These are phyloP conservation scores for Pythium periplocum DNA, from an alignment of 352 stramenopile genomes.

Conservation along the genomic window DNA sequence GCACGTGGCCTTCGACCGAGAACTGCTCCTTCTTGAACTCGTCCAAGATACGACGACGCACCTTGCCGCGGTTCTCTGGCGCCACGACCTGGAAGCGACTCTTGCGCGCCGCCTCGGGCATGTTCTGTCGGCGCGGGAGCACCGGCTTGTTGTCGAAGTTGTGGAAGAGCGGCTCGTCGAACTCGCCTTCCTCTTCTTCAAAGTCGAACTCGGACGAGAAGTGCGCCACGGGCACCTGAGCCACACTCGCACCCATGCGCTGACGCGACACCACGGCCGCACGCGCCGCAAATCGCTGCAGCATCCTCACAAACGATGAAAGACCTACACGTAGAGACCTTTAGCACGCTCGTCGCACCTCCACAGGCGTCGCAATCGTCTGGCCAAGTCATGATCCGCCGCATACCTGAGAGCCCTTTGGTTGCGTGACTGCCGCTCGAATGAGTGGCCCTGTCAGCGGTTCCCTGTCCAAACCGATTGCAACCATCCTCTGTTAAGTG, in stretches of 20 bases:
- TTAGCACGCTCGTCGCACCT: no score
- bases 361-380: no score
- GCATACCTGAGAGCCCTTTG: no score
- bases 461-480: no score
- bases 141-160: conserved; percentile 54
- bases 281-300: conserved; percentile 58
- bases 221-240: conserved; percentile 31
- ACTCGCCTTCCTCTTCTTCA: conserved; percentile 67
- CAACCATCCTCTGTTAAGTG: no score
- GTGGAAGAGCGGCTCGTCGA: conserved; percentile 60
- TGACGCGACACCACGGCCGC: conserved; percentile 23
- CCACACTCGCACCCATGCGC: not conserved
- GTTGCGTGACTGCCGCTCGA: no score
- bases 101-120: conserved; percentile 70
- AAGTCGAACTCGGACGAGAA: conserved; percentile 43
- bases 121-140: conserved; percentile 55
- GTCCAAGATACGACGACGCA: conserved; percentile 70
- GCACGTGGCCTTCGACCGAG: conserved; percentile 53
- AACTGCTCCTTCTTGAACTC: conserved; percentile 77
- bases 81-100: conserved; percentile 68
- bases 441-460: no score
- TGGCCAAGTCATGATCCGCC: no score
- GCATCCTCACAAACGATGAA: conserved; percentile 20
- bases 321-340: no score
- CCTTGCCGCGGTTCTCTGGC: conserved; percentile 70